Percentiles rank a stretch among this genome's conserved stretches.
phyloP scores from a whole-genome alignment of 495 filamentous ascomycete genomes.

The Talaromyces thailandensis region DNA sequence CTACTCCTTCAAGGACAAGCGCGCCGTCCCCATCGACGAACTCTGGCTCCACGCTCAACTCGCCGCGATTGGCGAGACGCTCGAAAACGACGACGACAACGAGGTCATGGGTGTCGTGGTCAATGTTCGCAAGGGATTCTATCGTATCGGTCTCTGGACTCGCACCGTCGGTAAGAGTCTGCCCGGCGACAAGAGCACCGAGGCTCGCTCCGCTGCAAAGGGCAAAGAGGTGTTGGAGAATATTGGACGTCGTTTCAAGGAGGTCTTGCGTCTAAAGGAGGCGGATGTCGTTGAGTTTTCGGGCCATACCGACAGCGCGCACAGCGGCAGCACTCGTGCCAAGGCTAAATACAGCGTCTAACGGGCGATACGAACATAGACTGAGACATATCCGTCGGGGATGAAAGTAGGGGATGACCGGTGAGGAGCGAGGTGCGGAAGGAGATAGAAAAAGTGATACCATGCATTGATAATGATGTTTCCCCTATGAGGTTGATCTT shows the following conservation, averaged over 20 bases:
- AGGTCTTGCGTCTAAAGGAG: slow-evolving; percentile 65
- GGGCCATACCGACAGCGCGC: slow-evolving; percentile 88
- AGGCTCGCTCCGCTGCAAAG: slow-evolving; percentile 64
- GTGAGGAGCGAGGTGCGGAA: background rate
- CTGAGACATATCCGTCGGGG: background rate
- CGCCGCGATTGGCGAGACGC: slow-evolving; percentile 92
- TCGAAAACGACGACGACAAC: slow-evolving; percentile 81
- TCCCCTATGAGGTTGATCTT: background rate
- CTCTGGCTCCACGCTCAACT: slow-evolving; percentile 97
- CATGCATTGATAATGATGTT: slow-evolving; percentile 8
- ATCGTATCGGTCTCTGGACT: slow-evolving; percentile 89
- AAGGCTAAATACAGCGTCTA: slow-evolving; percentile 90
- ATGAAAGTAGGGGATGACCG: background rate
- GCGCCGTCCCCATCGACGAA: slow-evolving; percentile 80
- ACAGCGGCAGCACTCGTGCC: slow-evolving; percentile 84
- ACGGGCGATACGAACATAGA: background rate
- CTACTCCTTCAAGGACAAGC: slow-evolving; percentile 93
- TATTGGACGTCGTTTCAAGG: slow-evolving; percentile 87
- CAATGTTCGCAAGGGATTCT: slow-evolving; percentile 97
- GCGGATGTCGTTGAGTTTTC: slow-evolving; percentile 84
- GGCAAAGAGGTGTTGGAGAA: slow-evolving; percentile 71
- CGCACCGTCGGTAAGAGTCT: slow-evolving; percentile 79
- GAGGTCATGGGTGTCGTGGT: slow-evolving; percentile 99
- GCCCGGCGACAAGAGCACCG: slow-evolving; percentile 62
- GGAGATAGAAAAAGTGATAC: slow-evolving; percentile 6